Percentiles rank a stretch among this genome's conserved stretches.
Evolutionary conservation across 2,329 filamentous ascomycete species (phyloP).

Genomic region (Penicillium sp.): DNA sequence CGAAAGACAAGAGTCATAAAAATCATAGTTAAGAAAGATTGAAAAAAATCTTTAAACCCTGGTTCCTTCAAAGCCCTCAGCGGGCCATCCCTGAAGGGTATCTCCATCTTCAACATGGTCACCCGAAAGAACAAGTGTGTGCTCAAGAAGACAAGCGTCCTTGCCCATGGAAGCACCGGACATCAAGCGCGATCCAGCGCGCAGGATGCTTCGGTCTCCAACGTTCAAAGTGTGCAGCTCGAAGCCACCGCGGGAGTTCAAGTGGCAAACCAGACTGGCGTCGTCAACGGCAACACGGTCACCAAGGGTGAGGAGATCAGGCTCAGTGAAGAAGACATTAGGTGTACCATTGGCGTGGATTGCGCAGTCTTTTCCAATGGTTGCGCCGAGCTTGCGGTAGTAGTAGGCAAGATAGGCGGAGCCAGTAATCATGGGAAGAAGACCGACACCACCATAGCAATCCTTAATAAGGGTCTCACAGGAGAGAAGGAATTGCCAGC

Average conservation of each 20-base stretch:
- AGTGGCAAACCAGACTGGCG: conserved; percentile 57
- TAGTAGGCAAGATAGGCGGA: conserved; percentile 56
- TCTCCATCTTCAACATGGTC: conserved; percentile 54
- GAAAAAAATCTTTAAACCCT: conserved; percentile 6
- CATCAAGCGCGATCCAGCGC: conserved; percentile 55
- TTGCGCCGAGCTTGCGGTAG: conserved; percentile 56
- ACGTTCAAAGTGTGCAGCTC: conserved; percentile 55
- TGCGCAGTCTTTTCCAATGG: conserved; percentile 57
- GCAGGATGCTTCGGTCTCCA: conserved; percentile 54
- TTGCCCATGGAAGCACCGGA: conserved; percentile 56
- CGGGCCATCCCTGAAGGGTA: conserved; percentile 60
- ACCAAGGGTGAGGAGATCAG: conserved; percentile 56
- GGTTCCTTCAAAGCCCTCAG: conserved; percentile 40
- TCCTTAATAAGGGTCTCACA: conserved; percentile 54
- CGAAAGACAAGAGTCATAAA: not conserved
- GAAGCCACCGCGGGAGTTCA: conserved; percentile 60
- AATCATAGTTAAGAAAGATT: not conserved
- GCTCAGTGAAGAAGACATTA: conserved; percentile 59
- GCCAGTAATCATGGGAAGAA: conserved; percentile 56
- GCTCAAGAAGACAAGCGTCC: conserved; percentile 58
- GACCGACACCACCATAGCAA: conserved; percentile 54
- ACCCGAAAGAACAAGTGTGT: conserved; percentile 59
- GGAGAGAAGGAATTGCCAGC: conserved; percentile 58
- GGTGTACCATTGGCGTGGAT: conserved; percentile 57
- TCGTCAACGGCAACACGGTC: conserved; percentile 58